phyloP scores from a whole-genome alignment of 306 rosid species.

The Sicyos edulis region DNA sequence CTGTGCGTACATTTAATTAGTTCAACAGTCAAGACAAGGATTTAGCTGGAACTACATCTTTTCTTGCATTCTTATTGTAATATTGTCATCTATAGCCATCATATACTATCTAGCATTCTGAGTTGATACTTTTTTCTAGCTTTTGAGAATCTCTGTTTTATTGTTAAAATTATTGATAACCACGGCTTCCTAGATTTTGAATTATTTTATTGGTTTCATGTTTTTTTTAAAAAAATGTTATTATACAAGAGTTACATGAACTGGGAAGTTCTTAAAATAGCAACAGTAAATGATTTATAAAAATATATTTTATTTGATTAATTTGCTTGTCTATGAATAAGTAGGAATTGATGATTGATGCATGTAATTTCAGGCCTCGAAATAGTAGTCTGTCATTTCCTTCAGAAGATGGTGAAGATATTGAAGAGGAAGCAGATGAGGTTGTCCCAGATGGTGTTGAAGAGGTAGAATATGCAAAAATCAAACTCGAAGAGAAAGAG shows the following conservation, averaged over 20 bases:
- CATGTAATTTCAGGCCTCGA: slow-evolving; percentile 64
- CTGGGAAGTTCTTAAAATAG: neutral
- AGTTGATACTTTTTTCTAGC: neutral
- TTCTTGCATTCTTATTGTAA: neutral
- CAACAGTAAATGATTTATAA: neutral
- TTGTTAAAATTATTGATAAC: neutral
- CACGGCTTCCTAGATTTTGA: neutral
- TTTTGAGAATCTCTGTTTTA: neutral
- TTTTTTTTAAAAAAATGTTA: too few relatives aligned
- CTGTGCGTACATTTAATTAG: neutral
- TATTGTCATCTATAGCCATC: neutral
- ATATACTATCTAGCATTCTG: neutral
- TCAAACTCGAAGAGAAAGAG: slow-evolving; percentile 75
- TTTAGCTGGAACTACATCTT: neutral
- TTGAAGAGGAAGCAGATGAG: slow-evolving; percentile 97
- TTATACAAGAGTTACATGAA: neutral
- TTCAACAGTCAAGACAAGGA: neutral
- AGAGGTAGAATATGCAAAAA: slow-evolving; percentile 91
- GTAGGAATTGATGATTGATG: slow-evolving; percentile 28
- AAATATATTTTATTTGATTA: slow-evolving; percentile 4
- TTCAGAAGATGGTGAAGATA: slow-evolving; percentile 88
- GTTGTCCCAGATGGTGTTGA: slow-evolving; percentile 98
- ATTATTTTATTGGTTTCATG: too few relatives aligned
- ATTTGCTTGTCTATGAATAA: slow-evolving; percentile 20
- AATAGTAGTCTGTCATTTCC: slow-evolving; percentile 79